phyloP scores from a whole-genome alignment of 2,329 filamentous ascomycete species.

The Hymenoscyphus albidus region DNA sequence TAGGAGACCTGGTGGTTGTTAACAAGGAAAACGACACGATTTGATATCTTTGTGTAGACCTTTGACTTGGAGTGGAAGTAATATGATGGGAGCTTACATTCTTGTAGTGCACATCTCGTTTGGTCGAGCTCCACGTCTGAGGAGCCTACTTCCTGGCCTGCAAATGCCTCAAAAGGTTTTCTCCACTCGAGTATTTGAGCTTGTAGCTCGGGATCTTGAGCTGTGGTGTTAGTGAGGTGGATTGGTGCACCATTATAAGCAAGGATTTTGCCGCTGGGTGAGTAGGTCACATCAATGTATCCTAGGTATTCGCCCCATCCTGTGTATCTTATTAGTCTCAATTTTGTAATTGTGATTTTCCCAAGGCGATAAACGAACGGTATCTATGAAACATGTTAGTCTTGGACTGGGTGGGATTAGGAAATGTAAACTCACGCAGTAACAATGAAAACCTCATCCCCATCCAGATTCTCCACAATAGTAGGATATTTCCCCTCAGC shows the following conservation, averaged over 20 bases:
- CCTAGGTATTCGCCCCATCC: constrained; percentile 64
- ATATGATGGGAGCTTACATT: constrained; percentile 42
- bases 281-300: constrained; percentile 64
- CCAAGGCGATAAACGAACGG: background rate
- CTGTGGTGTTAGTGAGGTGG: constrained; percentile 58
- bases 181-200: constrained; percentile 56
- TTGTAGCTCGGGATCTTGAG: constrained; percentile 54
- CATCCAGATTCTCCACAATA: constrained; percentile 54
- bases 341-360: background rate
- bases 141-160: constrained; percentile 52
- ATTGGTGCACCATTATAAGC: constrained; percentile 61
- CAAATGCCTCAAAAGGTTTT: constrained; percentile 56
- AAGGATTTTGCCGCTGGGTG: constrained; percentile 55
- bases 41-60: background rate
- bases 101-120: constrained; percentile 51
- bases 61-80: background rate
- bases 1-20: constrained; percentile 35
- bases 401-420: no score
- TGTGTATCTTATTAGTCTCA: constrained; percentile 9
- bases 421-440: constrained; percentile 51
- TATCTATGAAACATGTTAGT: background rate
- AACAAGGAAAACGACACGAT: no score
- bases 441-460: constrained; percentile 59
- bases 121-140: constrained; percentile 56
- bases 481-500: constrained; percentile 61